Base-by-base conservation (phyloP, 2,329 filamentous ascomycete species). In the Arachnomyces sp. region DNA sequence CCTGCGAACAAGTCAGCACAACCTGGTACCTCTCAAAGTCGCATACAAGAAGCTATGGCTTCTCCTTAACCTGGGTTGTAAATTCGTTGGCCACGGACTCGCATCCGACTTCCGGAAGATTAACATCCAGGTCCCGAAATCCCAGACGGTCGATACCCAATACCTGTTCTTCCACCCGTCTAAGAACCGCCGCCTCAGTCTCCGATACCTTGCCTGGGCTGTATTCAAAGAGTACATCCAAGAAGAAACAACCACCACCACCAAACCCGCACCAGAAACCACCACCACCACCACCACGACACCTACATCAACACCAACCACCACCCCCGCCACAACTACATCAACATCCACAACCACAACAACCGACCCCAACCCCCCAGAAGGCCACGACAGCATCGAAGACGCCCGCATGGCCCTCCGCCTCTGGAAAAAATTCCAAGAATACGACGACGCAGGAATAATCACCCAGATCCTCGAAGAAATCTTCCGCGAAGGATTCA, bases 21-120 rank as follows among this genome's bases (percentile, higher is more conserved):
- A 87, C 40, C 76, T 96, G 0, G 81, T 96, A 7, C 76, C 84
- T 2, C 73, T 96, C 31, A 98, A 98, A 60, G 77, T 84, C 43
- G 89, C 86, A 1, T 98, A 96, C 72, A 98, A 98, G 66, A 95
- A 95, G 61, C 79, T 98, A 20, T 98, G 93, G 93, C 77, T 96
- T 12, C 73, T 98, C 13, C 76, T 98, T 25, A 98, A 98, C 57
- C 73, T 96, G 0, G 92, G 92, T 35, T 94, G 88, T 64, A 79
- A 85, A 47, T 98, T 98, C 59, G 76, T 98, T 4, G 92, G 92
- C 2, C 92, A 98, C 56, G 90, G 90, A 3, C 72, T 98, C 31
- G 86, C 86, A 50, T 90, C 92, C 52, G 92, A 98, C 63, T 96
- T 98, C 66, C 86, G 92, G 39, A 94, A 94, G 41, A 94, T 94